Evolutionary conservation across 768 basidiomycete genomes (phyloP), one percentile per base, ranked within the genome.

Genomic region (Rhizopogon salebrosus): DNA sequence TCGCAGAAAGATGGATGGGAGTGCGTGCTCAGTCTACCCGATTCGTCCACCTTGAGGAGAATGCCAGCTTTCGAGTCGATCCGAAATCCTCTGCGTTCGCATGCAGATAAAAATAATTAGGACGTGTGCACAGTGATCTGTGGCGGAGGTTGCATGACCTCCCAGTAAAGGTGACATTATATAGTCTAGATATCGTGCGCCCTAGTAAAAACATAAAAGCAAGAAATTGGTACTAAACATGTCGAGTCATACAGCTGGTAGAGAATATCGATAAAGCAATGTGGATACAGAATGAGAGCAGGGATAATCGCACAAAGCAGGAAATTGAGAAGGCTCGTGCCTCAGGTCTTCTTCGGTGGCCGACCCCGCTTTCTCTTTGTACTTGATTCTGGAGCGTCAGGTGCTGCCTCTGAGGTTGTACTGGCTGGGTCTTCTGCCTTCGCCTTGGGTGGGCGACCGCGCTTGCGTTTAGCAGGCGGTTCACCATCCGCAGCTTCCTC

Each of bases 371-470:
- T 89, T 79, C 78, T 87, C 77, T 82, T 83, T 52, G 68, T 60
- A 61, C 71, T 72, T 54, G 82, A 58, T 62, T 85, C 84, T 37
- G 58, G 64, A 54, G 75, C 71, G 43, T 72, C 74, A 9, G 57
- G 26, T 18, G 49, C 41, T 20, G 54, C 13, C 14, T 57, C 52
- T 38, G 63, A 49, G 0, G 69, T 65, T 48, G 73, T 65, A 18
- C 68, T 72, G 38, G 77, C 71, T 46, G 62, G 64, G 49, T 65
- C 59, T 22, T 77, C 70, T 53, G 76, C 75, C 67, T 79, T 84
- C 51, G 80, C 75, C 70, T 90, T 90, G 58, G 82, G 85, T 52
- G 89, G 88, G 55, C 88, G 82, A 37, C 88, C 88, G 56, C 89
- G 80, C 68, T 78, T 82, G 61, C 85, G 77, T 69, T 89, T 89